A percentile compares a stretch with the other conserved stretches of the same genome.
These are phyloP conservation scores for Ramalina peruviana DNA, from an alignment of 495 filamentous ascomycete species.

Conservation along the genomic window DNA sequence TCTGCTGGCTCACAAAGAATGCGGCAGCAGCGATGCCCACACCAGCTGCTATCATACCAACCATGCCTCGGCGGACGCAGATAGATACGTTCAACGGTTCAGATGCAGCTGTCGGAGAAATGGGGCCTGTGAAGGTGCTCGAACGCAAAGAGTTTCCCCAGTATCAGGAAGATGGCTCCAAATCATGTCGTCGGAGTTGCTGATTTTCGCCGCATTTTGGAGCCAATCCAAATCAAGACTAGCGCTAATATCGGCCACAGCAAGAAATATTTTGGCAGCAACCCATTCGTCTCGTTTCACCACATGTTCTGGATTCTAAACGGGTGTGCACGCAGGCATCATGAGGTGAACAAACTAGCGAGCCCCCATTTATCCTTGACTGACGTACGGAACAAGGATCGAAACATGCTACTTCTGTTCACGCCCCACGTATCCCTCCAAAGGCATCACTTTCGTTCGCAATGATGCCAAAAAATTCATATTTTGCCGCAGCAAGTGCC, in stretches of 20 bases:
- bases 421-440: conserved; percentile 60
- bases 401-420: conserved; percentile 85
- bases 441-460: conserved; percentile 68
- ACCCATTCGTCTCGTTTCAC: no score
- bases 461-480: conserved; percentile 64
- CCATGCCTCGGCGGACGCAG: conserved; percentile 37
- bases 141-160: not conserved
- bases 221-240: no score
- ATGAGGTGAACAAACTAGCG: no score
- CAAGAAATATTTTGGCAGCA: not conserved
- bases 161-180: not conserved
- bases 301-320: no score
- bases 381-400: conserved; percentile 26
- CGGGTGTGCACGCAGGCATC: no score
- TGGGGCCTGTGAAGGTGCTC: not conserved
- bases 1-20: conserved; percentile 47
- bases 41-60: conserved; percentile 60
- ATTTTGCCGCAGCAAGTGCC: conserved; percentile 81
- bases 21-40: conserved; percentile 65
- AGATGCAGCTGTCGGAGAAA: not conserved
- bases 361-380: no score
- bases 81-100: not conserved
- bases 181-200: no score
- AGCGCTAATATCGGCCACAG: not conserved
- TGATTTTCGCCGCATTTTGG: no score